Conservation (phyloP, 2,329 filamentous ascomycete species). For the Aspergillus pseudotamarii region DNA sequence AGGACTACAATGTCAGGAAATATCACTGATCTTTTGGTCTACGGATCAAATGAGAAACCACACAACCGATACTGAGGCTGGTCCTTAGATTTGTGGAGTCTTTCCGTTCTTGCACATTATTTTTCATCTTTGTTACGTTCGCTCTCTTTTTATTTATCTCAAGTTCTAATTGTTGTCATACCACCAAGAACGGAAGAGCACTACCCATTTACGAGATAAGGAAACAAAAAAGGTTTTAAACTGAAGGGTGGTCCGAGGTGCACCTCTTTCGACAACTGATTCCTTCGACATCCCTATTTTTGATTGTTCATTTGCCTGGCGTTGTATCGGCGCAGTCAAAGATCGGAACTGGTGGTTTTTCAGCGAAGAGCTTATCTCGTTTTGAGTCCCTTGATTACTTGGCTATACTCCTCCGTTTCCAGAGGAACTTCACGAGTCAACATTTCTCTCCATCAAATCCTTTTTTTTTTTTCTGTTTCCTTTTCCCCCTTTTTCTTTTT, state of each 20-base stretch:
- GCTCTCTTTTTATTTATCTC: constrained; percentile 17
- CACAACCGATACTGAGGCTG: constrained; percentile 35
- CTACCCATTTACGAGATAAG: constrained; percentile 10
- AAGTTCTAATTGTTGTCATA: constrained; percentile 10
- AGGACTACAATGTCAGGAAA: constrained; percentile 32
- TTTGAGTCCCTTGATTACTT: constrained; percentile 18
- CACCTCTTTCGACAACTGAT: constrained; percentile 23
- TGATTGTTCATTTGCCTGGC: constrained; percentile 39
- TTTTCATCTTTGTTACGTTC: constrained; percentile 23
- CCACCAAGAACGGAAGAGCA: constrained; percentile 12
- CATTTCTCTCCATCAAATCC: constrained; percentile 18
- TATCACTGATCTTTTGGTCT: constrained; percentile 27
- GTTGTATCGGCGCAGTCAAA: constrained; percentile 40
- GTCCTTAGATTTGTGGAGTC: constrained; percentile 35
- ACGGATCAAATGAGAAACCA: constrained; percentile 21
- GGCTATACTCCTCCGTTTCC: constrained; percentile 12
- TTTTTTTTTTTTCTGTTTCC: constrained; percentile 13
- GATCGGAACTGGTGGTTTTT: constrained; percentile 34
- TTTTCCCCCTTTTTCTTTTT: not conserved
- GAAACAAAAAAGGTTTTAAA: constrained; percentile 12
- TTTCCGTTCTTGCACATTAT: constrained; percentile 43
- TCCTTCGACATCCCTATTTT: constrained; percentile 29
- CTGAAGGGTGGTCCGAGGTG: constrained; percentile 7
- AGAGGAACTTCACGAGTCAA: constrained; percentile 14
- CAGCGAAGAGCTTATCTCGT: constrained; percentile 25